Conservation (phyloP, 345 rosid genomes). For the Sapria himalayana region DNA sequence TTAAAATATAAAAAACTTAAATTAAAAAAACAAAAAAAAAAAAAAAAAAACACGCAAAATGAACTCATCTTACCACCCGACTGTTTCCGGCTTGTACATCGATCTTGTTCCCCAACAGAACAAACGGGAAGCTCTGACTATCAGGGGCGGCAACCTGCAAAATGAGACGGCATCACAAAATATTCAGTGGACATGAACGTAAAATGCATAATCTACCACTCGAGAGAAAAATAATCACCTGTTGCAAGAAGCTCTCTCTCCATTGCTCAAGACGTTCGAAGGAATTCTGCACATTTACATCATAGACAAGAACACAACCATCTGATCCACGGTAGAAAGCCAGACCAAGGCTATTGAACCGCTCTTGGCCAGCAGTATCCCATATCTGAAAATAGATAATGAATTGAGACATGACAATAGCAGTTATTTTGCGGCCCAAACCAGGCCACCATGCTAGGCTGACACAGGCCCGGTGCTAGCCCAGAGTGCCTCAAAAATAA, state of each 20-base stretch:
- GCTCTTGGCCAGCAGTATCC: slow-evolving; percentile 92
- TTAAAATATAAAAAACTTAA: too few relatives aligned
- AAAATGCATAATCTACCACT: background rate
- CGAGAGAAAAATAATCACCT: slow-evolving; percentile 11
- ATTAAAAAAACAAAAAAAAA: background rate
- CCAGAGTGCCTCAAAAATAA: background rate
- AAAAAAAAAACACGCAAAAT: slow-evolving; percentile 1
- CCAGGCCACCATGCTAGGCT: too few relatives aligned
- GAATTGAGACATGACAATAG: slow-evolving; percentile 2
- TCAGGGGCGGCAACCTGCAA: slow-evolving; percentile 72
- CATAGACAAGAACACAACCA: slow-evolving; percentile 78
- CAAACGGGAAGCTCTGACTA: slow-evolving; percentile 75
- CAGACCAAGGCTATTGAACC: slow-evolving; percentile 90
- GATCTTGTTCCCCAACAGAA: slow-evolving; percentile 67
- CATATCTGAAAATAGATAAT: slow-evolving; percentile 37
- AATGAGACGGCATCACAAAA: too few relatives aligned
- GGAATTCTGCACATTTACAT: slow-evolving; percentile 44
- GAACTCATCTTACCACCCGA: slow-evolving; percentile 45
- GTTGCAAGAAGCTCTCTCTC: slow-evolving; percentile 29
- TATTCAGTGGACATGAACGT: too few relatives aligned
- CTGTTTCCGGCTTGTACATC: slow-evolving; percentile 79
- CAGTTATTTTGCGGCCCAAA: background rate
- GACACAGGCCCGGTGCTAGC: too few relatives aligned
- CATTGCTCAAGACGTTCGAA: slow-evolving; percentile 28
- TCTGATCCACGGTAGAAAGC: slow-evolving; percentile 77